phyloP scores from a whole-genome alignment of 192 early-diverging fungal species.

The Podochytrium sp. region DNA sequence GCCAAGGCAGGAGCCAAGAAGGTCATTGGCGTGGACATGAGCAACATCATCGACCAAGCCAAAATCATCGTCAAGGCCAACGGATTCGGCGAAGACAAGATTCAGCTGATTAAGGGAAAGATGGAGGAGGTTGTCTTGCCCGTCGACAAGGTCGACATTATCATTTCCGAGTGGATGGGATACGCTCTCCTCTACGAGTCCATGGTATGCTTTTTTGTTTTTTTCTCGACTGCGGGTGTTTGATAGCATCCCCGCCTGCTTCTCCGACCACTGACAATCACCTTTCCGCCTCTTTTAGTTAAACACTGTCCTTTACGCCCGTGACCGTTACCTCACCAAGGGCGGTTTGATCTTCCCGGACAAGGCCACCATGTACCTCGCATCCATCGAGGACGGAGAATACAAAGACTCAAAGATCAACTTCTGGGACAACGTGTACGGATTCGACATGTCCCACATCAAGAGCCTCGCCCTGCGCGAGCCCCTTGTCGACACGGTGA shows the following conservation, averaged over 20 bases:
- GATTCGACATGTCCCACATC: slow-evolving; percentile 96
- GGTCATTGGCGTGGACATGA: slow-evolving; percentile 97
- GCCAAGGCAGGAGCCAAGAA: slow-evolving; percentile 96
- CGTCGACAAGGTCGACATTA: slow-evolving; percentile 96
- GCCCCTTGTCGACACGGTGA: slow-evolving; percentile 95
- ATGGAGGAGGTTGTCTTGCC: slow-evolving; percentile 97
- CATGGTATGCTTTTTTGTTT: slow-evolving; percentile 61
- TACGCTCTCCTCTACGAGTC: slow-evolving; percentile 98
- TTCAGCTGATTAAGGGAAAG: slow-evolving; percentile 92
- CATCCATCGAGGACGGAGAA: slow-evolving; percentile 92
- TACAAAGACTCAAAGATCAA: slow-evolving; percentile 91
- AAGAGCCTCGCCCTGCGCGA: slow-evolving; percentile 84
- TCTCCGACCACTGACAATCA: neutral
- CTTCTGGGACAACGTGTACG: slow-evolving; percentile 95
- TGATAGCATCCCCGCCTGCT: neutral
- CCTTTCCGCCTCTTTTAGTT: slow-evolving; percentile 43
- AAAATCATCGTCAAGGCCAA: slow-evolving; percentile 93
- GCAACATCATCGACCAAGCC: slow-evolving; percentile 96
- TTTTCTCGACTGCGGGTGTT: neutral
- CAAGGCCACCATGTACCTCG: slow-evolving; percentile 84
- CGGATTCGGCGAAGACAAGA: slow-evolving; percentile 76
- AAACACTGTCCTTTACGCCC: slow-evolving; percentile 96
- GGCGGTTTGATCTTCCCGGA: slow-evolving; percentile 90
- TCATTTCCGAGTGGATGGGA: slow-evolving; percentile 99
- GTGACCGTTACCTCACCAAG: slow-evolving; percentile 90